Base-by-base conservation (phyloP, 2,329 filamentous ascomycete species). In the Botrytis fabae region DNA sequence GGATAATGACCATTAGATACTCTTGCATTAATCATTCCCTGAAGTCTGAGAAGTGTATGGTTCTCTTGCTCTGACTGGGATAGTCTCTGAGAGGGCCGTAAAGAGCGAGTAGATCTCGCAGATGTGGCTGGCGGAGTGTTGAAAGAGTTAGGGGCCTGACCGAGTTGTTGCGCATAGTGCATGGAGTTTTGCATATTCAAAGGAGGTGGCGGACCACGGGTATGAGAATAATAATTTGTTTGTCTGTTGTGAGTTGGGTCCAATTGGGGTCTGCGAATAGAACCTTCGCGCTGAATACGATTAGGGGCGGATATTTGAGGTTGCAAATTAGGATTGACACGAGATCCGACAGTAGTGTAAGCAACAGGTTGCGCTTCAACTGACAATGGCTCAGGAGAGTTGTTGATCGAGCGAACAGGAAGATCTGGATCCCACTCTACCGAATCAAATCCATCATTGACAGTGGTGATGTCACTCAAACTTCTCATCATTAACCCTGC, bases 281-380 rank as follows among this genome's bases (percentile, higher is more conserved):
- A 77, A 25, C 80, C 79, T 74, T 82, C 80, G 32, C 80, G 79
- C 60, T 81, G 80, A 63, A 81, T 80, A 2, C 80, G 77, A 71
- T 80, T 79, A 5, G 80, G 80, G 38, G 80, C 78, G 44, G 78
- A 73, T 54, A 82, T 80, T 63, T 78, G 79, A 35, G 77, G 79
- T 32, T 77, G 74, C 4, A 71, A 72, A 60, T 78, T 79, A 2
- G 78, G 78, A 69, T 81, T 78, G 35, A 80, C 79, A 35, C 79
- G 70, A 38, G 80, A 82, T 14, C 80, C 80, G 48, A 82, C 80
- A 2, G 80, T 82, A 18, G 80, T 82, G 69, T 81, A 82, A 10
- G 80, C 75, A 4, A 81, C 70, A 6, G 76, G 75, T 71, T 80
- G 76, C n/a, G 77, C 77, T 42, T 77, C 78, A n/a, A 76, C 70